Base-by-base conservation (phyloP, 1,284 basidiomycete genomes). In the Pyrrhoderma lamaoense region DNA sequence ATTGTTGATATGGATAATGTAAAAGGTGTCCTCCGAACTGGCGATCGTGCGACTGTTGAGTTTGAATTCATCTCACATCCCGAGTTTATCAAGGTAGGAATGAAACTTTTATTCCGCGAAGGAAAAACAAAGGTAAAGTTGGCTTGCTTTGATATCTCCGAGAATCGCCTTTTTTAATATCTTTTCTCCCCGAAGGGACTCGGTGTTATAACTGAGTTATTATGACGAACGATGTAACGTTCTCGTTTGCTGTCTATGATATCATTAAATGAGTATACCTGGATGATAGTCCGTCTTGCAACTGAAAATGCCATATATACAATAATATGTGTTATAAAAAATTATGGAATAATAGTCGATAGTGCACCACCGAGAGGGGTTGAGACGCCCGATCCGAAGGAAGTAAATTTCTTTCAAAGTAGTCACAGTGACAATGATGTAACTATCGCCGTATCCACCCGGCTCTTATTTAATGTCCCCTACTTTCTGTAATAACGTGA, bases 21-120 rank as follows among this genome's bases (percentile, higher is more conserved):
- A 0, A 85, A 90, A 57, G 89, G 88, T 7, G 73, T 95, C 21
- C 73, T 95, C 35, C 82, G 93, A 21, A 96, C 93, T 0, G 93
- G 93, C 8, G 93, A 96, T 63, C 77, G 92, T 36, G 87, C 90
- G 3, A 91, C 84, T 2, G 91, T 96, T 11, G 79, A 82, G 23
- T 96, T 97, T 60, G 90, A 94, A 66, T 93, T 93, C 61, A 87
- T 93, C 56, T 85, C 87, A 8, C 87, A 87, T 51, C 88, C 91
- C 1, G 93, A 96, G 70, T 94, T 82, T 64, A 74, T 96, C 60
- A 93, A 93, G 65, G 84, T 85, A 59, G 93, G 93, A 7, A 91
- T 92, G 81, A 89, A 93, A 65, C 74, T 96, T 25, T 68, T 96
- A 14, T 90, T 95, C 65, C 76, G 93, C 45, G 93, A 96, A 67